These are phyloP conservation scores for Acorus calamus DNA, from an alignment of 106 monocot genomes.

Conservation along the genomic window DNA sequence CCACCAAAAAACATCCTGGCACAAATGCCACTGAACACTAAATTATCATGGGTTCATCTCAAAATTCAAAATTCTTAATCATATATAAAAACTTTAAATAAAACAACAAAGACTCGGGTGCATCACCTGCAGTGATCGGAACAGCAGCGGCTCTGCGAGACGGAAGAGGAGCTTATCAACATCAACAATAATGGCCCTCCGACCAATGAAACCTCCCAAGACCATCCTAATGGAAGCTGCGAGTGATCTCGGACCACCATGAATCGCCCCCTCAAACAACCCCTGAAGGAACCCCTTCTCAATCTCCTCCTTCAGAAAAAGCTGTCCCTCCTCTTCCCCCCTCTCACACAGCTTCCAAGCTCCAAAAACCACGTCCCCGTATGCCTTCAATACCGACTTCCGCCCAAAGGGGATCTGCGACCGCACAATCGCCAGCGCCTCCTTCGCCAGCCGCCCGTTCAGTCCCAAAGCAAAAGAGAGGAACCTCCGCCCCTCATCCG, in stretches of 20 bases:
- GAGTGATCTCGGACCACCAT: constrained; percentile 42
- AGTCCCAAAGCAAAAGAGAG: constrained; percentile 54
- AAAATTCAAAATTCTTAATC: too few relatives aligned
- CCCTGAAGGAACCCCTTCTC: constrained; percentile 80
- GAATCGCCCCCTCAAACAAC: constrained; percentile 68
- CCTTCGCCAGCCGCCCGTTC: constrained; percentile 57
- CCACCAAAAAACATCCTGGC: too few relatives aligned
- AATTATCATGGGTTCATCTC: too few relatives aligned
- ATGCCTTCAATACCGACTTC: constrained; percentile 82
- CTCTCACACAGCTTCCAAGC: constrained; percentile 54
- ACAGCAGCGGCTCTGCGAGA: constrained; percentile 77
- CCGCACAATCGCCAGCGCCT: constrained; percentile 53
- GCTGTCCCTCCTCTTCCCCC: not conserved
- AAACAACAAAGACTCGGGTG: not conserved
- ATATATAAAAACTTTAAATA: not conserved
- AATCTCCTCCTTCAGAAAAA: constrained; percentile 38
- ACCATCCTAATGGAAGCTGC: constrained; percentile 62
- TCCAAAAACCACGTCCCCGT: constrained; percentile 69
- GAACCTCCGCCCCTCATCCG: constrained; percentile 68
- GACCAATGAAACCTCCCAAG: constrained; percentile 63
- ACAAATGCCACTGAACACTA: too few relatives aligned
- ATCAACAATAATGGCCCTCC: constrained; percentile 50
- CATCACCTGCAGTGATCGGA: constrained; percentile 82
- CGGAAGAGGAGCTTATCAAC: constrained; percentile 86
- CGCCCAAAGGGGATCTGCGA: constrained; percentile 84